Evolutionary conservation across 352 stramenopile genomes (phyloP).

Genomic region (Globisporangium middletonii): DNA sequence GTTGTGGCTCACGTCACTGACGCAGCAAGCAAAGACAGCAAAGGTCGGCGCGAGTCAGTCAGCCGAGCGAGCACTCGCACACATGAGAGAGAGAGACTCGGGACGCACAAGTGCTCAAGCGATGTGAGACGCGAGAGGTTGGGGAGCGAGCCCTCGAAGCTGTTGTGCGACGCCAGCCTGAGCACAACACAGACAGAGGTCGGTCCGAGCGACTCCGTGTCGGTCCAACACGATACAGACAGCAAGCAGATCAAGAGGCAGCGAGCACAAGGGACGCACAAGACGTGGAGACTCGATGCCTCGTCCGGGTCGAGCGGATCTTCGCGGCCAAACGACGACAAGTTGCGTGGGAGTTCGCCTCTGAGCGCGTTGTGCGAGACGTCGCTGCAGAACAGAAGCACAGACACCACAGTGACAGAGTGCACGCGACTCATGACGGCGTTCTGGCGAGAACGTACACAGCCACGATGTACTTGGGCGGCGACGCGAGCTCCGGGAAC

Average conservation of each 20-base stretch:
- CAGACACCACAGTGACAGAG: not conserved
- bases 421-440: not conserved
- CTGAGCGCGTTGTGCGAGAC: constrained; percentile 45
- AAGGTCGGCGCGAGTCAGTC: too few species aligned
- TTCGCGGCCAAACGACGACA: constrained; percentile 35
- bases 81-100: too few species aligned
- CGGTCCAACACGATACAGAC: too few species aligned
- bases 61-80: too few species aligned
- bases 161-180: constrained; percentile 50
- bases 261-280: constrained; percentile 26
- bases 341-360: constrained; percentile 27
- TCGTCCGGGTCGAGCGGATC: constrained; percentile 49
- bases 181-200: not conserved
- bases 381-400: constrained; percentile 25
- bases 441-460: constrained; percentile 17
- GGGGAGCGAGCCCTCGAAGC: constrained; percentile 31
- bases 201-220: too few species aligned
- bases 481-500: constrained; percentile 18
- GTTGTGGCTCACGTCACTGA: constrained; percentile 34
- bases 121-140: constrained; percentile 36
- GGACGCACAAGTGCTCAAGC: constrained; percentile 40
- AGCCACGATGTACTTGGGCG: constrained; percentile 26
- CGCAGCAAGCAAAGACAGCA: not conserved
- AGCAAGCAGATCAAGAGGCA: too few species aligned
- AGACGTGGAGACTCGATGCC: constrained; percentile 26